phyloP scores from a whole-genome alignment of 2,329 filamentous ascomycete genomes.

The Chaetomium globosum region DNA sequence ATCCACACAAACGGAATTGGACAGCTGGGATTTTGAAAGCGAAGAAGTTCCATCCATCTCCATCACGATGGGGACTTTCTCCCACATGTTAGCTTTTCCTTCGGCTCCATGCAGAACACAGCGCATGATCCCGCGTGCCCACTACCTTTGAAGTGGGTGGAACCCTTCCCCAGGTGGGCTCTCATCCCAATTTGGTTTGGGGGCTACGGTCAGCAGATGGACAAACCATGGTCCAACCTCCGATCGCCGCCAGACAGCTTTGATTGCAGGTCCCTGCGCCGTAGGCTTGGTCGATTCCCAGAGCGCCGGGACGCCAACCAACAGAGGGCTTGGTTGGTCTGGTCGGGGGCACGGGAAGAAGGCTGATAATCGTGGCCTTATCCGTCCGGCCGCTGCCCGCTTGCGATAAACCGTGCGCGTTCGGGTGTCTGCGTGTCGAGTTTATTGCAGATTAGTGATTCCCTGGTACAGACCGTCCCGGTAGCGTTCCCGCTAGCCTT shows the following conservation, averaged over 20 bases:
- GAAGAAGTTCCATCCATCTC: not conserved
- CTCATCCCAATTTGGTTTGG: slow-evolving; percentile 7
- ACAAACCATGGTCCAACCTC: slow-evolving; percentile 9
- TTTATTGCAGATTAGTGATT: not conserved
- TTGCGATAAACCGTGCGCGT: not conserved
- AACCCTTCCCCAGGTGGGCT: not conserved
- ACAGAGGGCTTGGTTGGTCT: not conserved
- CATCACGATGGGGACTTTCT: not conserved
- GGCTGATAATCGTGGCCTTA: not conserved
- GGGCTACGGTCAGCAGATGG: slow-evolving; percentile 19
- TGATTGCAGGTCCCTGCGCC: not conserved
- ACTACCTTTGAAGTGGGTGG: not conserved
- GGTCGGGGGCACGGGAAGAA: not conserved
- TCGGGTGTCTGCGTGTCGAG: not conserved
- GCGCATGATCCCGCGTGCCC: slow-evolving; percentile 13
- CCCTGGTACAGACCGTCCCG: not conserved
- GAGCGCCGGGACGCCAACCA: not conserved
- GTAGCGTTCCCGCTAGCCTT: slow-evolving; percentile 22
- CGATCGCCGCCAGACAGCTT: not conserved
- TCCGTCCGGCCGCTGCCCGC: not conserved
- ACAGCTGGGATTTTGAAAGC: not conserved
- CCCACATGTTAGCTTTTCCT: slow-evolving; percentile 10
- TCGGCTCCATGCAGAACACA: slow-evolving; percentile 24
- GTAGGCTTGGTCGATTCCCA: not conserved
- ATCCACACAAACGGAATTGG: not conserved